Evolutionary conservation across 139 green algal species (phyloP).

Genomic region (Chlamydomonas eustigma): DNA sequence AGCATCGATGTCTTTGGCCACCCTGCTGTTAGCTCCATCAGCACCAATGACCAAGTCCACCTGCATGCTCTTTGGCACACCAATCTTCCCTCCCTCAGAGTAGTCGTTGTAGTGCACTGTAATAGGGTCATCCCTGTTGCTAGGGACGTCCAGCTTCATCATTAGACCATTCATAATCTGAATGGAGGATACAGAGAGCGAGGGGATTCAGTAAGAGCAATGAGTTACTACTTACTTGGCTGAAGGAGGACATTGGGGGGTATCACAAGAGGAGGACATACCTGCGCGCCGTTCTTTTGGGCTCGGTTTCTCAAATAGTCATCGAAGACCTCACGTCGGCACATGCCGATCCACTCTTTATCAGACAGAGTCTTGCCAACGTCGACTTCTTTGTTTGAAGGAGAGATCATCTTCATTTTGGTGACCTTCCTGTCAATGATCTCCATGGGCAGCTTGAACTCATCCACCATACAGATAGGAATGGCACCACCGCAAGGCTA

Average conservation of each 20-base stretch:
- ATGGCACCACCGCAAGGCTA: conserved; percentile 95
- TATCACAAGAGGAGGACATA: not conserved
- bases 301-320: conserved; percentile 94
- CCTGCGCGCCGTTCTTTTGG: conserved; percentile 72
- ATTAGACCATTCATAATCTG: conserved; percentile 93
- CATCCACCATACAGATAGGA: conserved; percentile 98
- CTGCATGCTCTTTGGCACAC: conserved; percentile 75
- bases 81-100: conserved; percentile 76
- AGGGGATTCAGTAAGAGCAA: not conserved
- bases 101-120: conserved; percentile 94
- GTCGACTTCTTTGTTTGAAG: conserved; percentile 97
- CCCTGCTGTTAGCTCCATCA: conserved; percentile 95
- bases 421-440: conserved; percentile 96
- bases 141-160: conserved; percentile 73
- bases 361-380: conserved; percentile 96
- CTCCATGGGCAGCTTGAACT: conserved; percentile 94
- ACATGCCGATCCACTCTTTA: conserved; percentile 99
- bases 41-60: conserved; percentile 96
- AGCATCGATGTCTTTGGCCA: conserved; percentile 97
- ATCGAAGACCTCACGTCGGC: conserved; percentile 92
- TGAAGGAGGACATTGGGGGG: not conserved
- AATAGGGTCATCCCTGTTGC: conserved; percentile 67
- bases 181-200: conserved; percentile 24
- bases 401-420: conserved; percentile 99
- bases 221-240: no score